Percentiles rank a stretch among this genome's conserved stretches.
Conservation (phyloP, 1,139 yeast species). For the Taiozyma sp. region DNA sequence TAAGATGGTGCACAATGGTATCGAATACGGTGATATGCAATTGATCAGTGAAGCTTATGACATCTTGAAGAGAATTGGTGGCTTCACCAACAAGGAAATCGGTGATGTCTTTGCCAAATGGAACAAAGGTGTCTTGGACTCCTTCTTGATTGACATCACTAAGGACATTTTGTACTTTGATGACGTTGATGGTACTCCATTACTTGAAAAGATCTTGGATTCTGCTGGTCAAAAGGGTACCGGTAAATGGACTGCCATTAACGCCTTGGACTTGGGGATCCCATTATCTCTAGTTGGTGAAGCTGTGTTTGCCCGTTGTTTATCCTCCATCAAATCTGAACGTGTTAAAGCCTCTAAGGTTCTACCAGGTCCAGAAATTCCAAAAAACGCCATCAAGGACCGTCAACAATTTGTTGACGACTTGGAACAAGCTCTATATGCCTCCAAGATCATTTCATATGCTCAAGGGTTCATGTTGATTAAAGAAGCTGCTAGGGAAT, state of each 20-base stretch:
- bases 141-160: conserved; percentile 95
- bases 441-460: conserved; percentile 96
- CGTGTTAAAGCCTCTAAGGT: conserved; percentile 80
- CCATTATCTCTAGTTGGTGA: conserved; percentile 98
- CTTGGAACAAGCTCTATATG: conserved; percentile 97
- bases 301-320: conserved; percentile 96
- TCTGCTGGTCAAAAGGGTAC: conserved; percentile 99
- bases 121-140: conserved; percentile 98
- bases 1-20: conserved; percentile 99
- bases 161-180: conserved; percentile 87
- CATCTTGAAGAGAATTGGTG: conserved; percentile 91
- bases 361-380: conserved; percentile 72
- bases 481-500: conserved; percentile 96
- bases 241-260: conserved; percentile 99
- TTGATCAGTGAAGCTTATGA: conserved; percentile 98
- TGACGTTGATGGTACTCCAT: conserved; percentile 83
- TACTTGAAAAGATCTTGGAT: conserved; percentile 95
- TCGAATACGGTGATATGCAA: conserved; percentile 99
- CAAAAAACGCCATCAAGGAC: conserved; percentile 61
- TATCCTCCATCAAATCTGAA: conserved; percentile 88
- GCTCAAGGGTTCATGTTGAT: conserved; percentile 99
- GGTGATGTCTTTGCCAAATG: conserved; percentile 89
- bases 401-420: conserved; percentile 83
- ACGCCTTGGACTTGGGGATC: conserved; percentile 96
- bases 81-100: conserved; percentile 86